A percentile compares a stretch with the other conserved stretches of the same genome.
These are phyloP conservation scores for Exophiala lecanii-corni DNA, from an alignment of 2,329 filamentous ascomycete genomes.

Conservation along the genomic window DNA sequence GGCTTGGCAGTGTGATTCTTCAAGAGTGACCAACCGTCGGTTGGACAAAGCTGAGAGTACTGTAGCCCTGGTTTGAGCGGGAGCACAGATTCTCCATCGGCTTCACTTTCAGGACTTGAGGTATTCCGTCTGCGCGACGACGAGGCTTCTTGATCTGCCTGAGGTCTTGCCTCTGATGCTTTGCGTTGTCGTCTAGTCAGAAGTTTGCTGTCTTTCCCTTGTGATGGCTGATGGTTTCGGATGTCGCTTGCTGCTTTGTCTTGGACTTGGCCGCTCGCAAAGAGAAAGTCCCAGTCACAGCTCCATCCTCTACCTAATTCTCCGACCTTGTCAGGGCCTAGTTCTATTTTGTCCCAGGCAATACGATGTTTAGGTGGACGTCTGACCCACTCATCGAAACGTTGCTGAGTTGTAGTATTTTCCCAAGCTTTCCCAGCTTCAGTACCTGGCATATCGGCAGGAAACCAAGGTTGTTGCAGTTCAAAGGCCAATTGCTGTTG, in stretches of 20 bases:
- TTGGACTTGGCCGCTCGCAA: conserved; percentile 31
- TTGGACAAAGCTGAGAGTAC: conserved; percentile 39
- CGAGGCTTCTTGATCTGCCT: conserved; percentile 7
- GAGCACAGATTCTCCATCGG: conserved; percentile 7
- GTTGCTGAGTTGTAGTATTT: conserved; percentile 55
- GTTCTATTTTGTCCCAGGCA: conserved; percentile 68
- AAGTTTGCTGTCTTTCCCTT: background rate
- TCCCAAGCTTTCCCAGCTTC: conserved; percentile 77
- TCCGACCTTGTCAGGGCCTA: conserved; percentile 70
- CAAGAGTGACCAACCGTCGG: conserved; percentile 35
- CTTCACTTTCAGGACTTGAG: conserved; percentile 19
- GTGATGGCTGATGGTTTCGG: background rate
- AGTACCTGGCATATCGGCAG: conserved; percentile 76
- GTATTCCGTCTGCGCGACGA: conserved; percentile 18
- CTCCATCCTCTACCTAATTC: conserved; percentile 78
- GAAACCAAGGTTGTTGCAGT: conserved; percentile 73
- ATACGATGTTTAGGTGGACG: conserved; percentile 77
- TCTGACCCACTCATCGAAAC: conserved; percentile 65
- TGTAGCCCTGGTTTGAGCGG: conserved; percentile 28
- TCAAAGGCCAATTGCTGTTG: conserved; percentile 78
- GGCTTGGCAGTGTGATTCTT: conserved; percentile 24
- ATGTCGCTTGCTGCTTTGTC: background rate
- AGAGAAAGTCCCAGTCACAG: conserved; percentile 76
- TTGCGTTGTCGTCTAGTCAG: conserved; percentile 25
- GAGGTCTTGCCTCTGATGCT: conserved; percentile 16